Percentiles rank a stretch among this genome's conserved stretches.
Conservation (phyloP, 2,329 filamentous ascomycete species). For the Sporothrix brunneoviolacea region DNA sequence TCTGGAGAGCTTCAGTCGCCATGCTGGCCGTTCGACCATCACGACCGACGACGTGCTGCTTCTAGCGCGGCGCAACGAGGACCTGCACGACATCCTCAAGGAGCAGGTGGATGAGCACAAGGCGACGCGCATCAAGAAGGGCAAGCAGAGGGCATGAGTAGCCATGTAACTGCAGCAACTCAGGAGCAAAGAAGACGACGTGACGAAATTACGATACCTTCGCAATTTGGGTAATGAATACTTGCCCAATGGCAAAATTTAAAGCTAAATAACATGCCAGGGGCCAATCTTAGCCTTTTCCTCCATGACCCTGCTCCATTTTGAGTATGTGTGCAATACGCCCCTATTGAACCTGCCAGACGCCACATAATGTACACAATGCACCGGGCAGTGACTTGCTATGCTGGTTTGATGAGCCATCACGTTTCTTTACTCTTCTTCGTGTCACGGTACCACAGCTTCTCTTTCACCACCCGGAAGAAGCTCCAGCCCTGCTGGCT, state of each 20-base stretch:
- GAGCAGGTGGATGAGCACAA: constrained; percentile 58
- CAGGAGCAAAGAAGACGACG: too few relatives aligned
- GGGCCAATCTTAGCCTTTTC: too few relatives aligned
- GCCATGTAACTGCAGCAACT: too few relatives aligned
- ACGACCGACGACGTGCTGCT: constrained; percentile 83
- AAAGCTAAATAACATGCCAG: too few relatives aligned
- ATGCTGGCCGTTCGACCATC: constrained; percentile 74
- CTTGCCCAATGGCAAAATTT: too few relatives aligned
- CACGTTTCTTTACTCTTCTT: not conserved
- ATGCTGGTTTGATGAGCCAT: not conserved
- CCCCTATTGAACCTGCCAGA: too few relatives aligned
- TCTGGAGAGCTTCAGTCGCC: constrained; percentile 55
- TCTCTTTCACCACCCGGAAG: constrained; percentile 19
- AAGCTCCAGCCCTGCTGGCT: constrained; percentile 14
- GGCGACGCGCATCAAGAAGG: constrained; percentile 32
- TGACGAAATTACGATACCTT: too few relatives aligned
- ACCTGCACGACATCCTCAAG: constrained; percentile 68
- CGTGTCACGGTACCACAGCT: constrained; percentile 12
- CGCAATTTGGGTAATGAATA: too few relatives aligned
- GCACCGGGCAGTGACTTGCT: too few relatives aligned
- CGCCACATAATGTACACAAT: too few relatives aligned
- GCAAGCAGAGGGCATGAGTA: constrained; percentile 21
- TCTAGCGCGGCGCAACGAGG: constrained; percentile 79
- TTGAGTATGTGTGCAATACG: too few relatives aligned
- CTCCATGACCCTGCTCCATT: too few relatives aligned